phyloP scores from a whole-genome alignment of 2,329 filamentous ascomycete species.

The Penicillium sp. region DNA sequence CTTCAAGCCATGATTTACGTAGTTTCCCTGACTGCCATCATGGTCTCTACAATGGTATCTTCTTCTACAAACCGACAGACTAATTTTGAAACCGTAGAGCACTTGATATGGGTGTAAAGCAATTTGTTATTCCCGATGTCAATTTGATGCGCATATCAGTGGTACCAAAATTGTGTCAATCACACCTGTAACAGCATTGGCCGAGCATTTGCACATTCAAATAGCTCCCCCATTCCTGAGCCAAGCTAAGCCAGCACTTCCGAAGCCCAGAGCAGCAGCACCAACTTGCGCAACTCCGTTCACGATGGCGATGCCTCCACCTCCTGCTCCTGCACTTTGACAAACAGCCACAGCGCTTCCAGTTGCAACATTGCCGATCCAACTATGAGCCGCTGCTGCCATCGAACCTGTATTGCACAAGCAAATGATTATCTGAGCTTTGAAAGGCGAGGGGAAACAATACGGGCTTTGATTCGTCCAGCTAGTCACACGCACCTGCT shows the following conservation, averaged over 20 bases:
- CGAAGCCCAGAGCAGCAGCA: not conserved
- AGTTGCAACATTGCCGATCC: slow-evolving; percentile 16
- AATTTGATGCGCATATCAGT: not conserved
- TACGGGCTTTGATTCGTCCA: too few relatives aligned
- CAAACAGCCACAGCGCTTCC: slow-evolving; percentile 11
- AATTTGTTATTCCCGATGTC: not conserved
- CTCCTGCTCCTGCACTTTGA: slow-evolving; percentile 21
- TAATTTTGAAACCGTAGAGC: not conserved
- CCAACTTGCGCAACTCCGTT: slow-evolving; percentile 9
- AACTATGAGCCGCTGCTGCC: slow-evolving; percentile 15
- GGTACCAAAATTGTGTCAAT: too few relatives aligned
- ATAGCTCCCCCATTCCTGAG: not conserved
- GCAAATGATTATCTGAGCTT: not conserved
- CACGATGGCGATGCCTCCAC: slow-evolving; percentile 10
- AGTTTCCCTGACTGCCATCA: not conserved
- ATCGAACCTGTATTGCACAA: slow-evolving; percentile 5
- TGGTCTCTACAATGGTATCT: not conserved
- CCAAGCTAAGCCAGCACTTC: slow-evolving; percentile 1
- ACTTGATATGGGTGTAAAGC: too few relatives aligned
- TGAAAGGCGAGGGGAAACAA: too few relatives aligned
- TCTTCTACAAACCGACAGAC: not conserved
- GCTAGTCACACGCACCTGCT: not conserved
- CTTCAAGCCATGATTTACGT: not conserved
- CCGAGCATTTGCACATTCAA: too few relatives aligned
- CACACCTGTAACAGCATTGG: too few relatives aligned